phyloP scores from a whole-genome alignment of 148 eudicot genomes.

The Pharnaceum exiguum region DNA sequence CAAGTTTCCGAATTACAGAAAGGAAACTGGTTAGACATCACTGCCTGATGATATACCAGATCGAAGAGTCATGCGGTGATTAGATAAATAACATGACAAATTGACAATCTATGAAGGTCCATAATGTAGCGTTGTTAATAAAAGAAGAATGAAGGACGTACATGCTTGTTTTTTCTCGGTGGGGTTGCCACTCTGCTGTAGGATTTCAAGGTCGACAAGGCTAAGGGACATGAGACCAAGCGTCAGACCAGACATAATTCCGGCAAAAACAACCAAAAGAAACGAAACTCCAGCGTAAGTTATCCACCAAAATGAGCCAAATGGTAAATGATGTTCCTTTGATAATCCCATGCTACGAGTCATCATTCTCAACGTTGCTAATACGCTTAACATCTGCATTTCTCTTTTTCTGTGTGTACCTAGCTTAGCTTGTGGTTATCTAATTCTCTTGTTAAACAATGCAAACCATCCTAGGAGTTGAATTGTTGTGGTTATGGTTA shows the following conservation, averaged over 20 bases:
- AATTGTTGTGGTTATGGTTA: too few species aligned
- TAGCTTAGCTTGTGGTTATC: too few species aligned
- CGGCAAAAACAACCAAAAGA: constrained; percentile 72
- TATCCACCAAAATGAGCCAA: constrained; percentile 63
- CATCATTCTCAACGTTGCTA: constrained; percentile 9
- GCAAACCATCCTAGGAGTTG: too few species aligned
- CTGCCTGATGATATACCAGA: too few species aligned
- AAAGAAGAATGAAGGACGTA: background rate
- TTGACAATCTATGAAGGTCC: background rate
- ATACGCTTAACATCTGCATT: constrained; percentile 17
- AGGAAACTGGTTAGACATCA: too few species aligned
- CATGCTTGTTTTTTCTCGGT: constrained; percentile 86
- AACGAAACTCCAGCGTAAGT: constrained; percentile 66
- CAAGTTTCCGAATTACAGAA: too few species aligned
- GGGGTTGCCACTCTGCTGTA: constrained; percentile 66
- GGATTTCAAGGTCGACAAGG: constrained; percentile 85
- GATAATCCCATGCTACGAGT: background rate
- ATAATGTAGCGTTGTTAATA: too few species aligned
- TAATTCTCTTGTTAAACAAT: too few species aligned
- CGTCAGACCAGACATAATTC: constrained; percentile 90
- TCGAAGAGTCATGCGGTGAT: too few species aligned
- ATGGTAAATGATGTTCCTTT: constrained; percentile 28
- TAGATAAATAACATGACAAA: background rate
- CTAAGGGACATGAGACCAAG: constrained; percentile 90
- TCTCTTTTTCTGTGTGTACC: background rate